Evolutionary conservation across 192 early-diverging fungal species (phyloP), one percentile per base, ranked within the genome.

Genomic region (Paraglomus brasilianum): DNA sequence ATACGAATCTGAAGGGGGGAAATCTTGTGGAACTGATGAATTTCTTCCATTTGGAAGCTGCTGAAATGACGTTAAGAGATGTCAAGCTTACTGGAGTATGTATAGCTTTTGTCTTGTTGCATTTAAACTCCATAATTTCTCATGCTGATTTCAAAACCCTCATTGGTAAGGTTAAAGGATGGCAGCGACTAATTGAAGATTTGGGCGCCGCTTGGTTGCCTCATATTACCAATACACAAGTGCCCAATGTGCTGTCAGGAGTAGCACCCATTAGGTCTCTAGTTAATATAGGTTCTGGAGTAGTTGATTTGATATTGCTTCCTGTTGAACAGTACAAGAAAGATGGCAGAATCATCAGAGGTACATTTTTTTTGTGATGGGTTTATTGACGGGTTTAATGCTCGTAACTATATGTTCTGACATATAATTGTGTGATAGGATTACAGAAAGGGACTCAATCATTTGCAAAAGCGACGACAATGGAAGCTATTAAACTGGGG

Each of bases 261-360:
- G 83, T 98, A 15, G 83, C 93, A 14, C 92, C 94, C 7, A 86
- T 98, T 57, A 82, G 89, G 21, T 92, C 97, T 11, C 61, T 96
- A 40, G 94, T 97, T 13, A 97, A 95, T 58, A 59, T 98, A 30
- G 92, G 95, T 8, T 84, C 85, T 5, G 97, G 97, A 7, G 82
- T 99, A 24, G 93, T 92, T 1, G 95, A 99, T 77, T 74, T 99
- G 19, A 86, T 99, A 6, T 77, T 95, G 1, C 76, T 99, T 61
- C 97, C 97, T 1, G 84, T 97, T 69, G 90, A 96, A 74, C 94
- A 97, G 75, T 99, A 96, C 71, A 85, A 87, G 49, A 86, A 89
- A 67, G 97, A 99, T 70, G 97, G 97, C 22, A 81, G 91, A 10
- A 82, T 97, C 22, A 84, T 99, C 49, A 86, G 90, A 67, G 94